Conservation (phyloP, 2,329 filamentous ascomycete species). For the Magnaporthiopsis rhizophila region DNA sequence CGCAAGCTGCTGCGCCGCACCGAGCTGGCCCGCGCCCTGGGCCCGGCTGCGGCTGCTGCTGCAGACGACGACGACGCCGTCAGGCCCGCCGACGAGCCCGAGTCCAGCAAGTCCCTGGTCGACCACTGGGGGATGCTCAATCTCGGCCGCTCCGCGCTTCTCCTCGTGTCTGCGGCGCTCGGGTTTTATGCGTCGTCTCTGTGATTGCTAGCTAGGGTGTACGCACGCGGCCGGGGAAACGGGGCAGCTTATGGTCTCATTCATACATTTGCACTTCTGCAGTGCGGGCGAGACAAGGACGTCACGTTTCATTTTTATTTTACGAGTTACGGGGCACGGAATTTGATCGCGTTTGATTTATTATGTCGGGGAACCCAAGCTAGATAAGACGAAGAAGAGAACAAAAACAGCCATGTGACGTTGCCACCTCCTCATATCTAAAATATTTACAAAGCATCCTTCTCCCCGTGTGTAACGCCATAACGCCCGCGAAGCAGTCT, state of each 20-base stretch:
- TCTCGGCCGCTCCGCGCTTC: slow-evolving; percentile 23
- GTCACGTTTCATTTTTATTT: no score
- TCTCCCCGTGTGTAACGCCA: no score
- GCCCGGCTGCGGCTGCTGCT: not conserved
- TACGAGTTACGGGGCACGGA: no score
- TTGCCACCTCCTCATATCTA: no score
- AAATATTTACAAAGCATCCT: no score
- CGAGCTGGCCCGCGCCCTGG: slow-evolving; percentile 26
- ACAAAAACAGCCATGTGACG: no score
- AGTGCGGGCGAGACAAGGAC: no score
- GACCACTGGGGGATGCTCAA: slow-evolving; percentile 49
- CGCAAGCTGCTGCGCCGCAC: slow-evolving; percentile 36
- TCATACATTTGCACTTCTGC: no score
- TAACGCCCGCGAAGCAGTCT: no score
- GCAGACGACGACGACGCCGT: slow-evolving; percentile 19
- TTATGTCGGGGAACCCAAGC: no score
- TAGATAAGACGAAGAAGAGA: no score
- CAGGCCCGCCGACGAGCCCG: slow-evolving; percentile 26
- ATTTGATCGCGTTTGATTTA: no score
- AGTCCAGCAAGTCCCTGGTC: slow-evolving; percentile 36
- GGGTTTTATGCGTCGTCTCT: slow-evolving; percentile 21
- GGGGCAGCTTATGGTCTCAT: not conserved
- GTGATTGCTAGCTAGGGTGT: slow-evolving; percentile 5
- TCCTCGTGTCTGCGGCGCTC: slow-evolving; percentile 16
- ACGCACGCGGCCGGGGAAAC: not conserved